Evolutionary conservation across 176 grass and related monocot species (phyloP), one percentile per base, ranked within the genome.

Genomic region (Hsuehochloa calcarea): DNA sequence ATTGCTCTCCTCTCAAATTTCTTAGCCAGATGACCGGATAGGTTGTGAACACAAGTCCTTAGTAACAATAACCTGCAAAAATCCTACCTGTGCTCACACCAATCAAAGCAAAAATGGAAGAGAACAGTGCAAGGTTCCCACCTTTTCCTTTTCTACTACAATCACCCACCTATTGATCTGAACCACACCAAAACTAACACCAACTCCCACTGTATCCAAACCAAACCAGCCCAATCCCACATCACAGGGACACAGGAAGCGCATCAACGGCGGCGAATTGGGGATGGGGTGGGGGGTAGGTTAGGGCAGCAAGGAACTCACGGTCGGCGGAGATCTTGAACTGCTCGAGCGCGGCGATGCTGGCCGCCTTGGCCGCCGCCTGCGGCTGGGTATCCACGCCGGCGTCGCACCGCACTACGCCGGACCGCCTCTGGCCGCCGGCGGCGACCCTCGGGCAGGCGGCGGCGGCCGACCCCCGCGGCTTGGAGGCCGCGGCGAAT

Each of bases 311-410:
- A 40, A 85, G 23, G 19, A 29, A 85, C 96, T 98, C 80, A 98
- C 96, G 88, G 75, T 98, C 96, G 1, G 96, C 91, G 25, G 93
- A 98, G 85, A 98, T 98, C 87, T 98, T 98, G 91, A 98, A 98
- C 87, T 93, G 96, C 81, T 98, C 96, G 62, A 98, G 80, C 16
- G 93, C 93, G 43, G 87, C 85, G 62, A 93, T 74, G 85, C 89
- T 92, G 72, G 91, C 82, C 0, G 78, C 88, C 78, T 90, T 90
- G 34, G 90, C 75, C 64, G 50, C 84, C 20, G 71, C 80, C 79
- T 90, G 84, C 13, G 10, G 61, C 85, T 92, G 89, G 9, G 85
- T 55, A 25, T 98, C 91, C 43, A 87, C 89, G 39, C 85, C 76
- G 13, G 85, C 89, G 82, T 98, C 91, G 85, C 93, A 98, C 13